Evolutionary conservation across 768 basidiomycete species (phyloP), one percentile per base, ranked within the genome.

Genomic region (Mrakia gelida): DNA sequence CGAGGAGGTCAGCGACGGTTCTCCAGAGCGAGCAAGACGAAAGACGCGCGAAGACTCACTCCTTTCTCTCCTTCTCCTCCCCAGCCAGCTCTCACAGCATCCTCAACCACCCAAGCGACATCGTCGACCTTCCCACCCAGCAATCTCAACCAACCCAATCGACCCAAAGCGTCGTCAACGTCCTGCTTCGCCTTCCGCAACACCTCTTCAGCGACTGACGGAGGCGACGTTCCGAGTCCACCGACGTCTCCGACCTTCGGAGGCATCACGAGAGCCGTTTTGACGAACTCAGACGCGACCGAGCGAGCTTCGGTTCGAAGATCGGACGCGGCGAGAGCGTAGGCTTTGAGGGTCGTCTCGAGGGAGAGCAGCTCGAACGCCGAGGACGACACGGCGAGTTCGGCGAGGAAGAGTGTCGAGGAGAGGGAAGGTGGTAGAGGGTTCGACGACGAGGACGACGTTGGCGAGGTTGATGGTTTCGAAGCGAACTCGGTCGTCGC

Each of bases 31-130:
- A 54, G 15, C 41, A 11, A 13, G 10, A 15, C 8, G 23, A 32
- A 74, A 18, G 16, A 34, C 10, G 9, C 28, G 38, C 38, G 38
- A 38, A 28, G 30, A 75, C 75, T 52, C 21, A 75, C 75, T 32
- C 32, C 63, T 10, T 62, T 34, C 63, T 75, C 63, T 30, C 75
- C 75, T 52, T 75, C 75, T 18, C 75, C 75, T 21, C 75, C 75
- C 75, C 75, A 75, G 1, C 75, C 75, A 11, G 13, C 15, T 68
- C 49, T 52, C 18, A 75, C 63, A 34, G 75, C 62, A 9, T 34
- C 34, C 63, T 41, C 63, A 10, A 75, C 32, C 23, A 45, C 75
- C 28, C 34, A 52, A 28, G 28, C 75, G 1, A 68, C 49, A 45
- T 75, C 75, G 61, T 75, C 75, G 15, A 54, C 62, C 28, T 43